phyloP scores from a whole-genome alignment of 1,284 basidiomycete genomes.

The Naganishia cerealis region DNA sequence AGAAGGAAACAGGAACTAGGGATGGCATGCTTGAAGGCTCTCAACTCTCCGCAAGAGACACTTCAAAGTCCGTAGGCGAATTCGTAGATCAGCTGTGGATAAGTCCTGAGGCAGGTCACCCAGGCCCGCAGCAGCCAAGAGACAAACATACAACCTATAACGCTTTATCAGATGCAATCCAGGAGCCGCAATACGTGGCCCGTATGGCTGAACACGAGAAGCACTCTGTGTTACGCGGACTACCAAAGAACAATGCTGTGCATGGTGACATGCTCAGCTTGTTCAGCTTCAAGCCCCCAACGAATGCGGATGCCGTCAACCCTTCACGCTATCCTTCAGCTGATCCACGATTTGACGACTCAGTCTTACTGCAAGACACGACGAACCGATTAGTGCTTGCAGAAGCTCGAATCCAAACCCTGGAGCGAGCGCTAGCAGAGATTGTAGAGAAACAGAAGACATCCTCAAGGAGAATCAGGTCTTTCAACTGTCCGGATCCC shows the following conservation, averaged over 20 bases:
- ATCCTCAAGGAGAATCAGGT: not conserved
- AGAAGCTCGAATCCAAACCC: constrained; percentile 11
- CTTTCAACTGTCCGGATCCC: not conserved
- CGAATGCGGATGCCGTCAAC: not conserved
- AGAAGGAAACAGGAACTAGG: too few relatives aligned
- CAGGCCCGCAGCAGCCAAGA: too few relatives aligned
- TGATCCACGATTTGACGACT: not conserved
- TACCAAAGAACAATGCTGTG: not conserved
- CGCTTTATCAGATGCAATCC: too few relatives aligned
- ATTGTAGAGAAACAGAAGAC: not conserved
- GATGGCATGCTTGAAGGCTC: too few relatives aligned
- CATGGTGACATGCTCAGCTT: not conserved
- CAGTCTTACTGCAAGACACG: not conserved
- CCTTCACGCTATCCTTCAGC: not conserved
- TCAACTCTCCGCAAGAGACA: too few relatives aligned
- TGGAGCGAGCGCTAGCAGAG: constrained; percentile 13
- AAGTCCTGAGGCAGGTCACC: too few relatives aligned
- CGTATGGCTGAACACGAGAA: constrained; percentile 7
- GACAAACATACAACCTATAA: too few relatives aligned
- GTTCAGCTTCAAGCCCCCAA: not conserved
- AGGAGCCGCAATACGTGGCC: constrained; percentile 4
- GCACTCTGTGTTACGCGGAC: not conserved
- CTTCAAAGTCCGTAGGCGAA: too few relatives aligned
- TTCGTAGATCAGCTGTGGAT: too few relatives aligned
- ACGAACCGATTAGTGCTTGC: constrained; percentile 5